A percentile compares a stretch with the other conserved stretches of the same genome.
Evolutionary conservation across 2,329 filamentous ascomycete genomes (phyloP).

Genomic region (Cadophora malorum): DNA sequence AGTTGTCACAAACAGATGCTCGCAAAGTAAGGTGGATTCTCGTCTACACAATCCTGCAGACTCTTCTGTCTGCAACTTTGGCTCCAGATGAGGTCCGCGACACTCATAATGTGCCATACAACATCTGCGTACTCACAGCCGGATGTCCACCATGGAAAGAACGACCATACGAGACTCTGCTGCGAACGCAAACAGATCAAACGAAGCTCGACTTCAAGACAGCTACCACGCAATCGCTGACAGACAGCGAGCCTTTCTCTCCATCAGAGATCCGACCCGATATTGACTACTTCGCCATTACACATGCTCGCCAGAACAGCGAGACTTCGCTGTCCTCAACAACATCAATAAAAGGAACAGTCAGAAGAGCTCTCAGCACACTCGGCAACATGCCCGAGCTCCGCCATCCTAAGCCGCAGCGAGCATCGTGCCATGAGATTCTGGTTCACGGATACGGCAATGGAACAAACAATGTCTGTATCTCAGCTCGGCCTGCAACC

Average conservation of each 20-base stretch:
- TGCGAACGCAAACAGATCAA: conserved; percentile 37
- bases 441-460: conserved; percentile 61
- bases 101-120: conserved; percentile 62
- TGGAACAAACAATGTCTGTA: conserved; percentile 51
- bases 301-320: conserved; percentile 35
- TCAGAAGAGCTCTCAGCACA: conserved; percentile 44
- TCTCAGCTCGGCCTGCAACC: conserved; percentile 18
- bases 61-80: conserved; percentile 68
- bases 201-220: conserved; percentile 29
- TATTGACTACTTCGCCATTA: conserved; percentile 58
- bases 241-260: neutral
- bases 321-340: conserved; percentile 26
- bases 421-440: conserved; percentile 55
- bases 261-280: conserved; percentile 55
- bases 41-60: conserved; percentile 76
- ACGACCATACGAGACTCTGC: conserved; percentile 29
- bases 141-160: conserved; percentile 41
- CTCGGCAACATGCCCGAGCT: conserved; percentile 39
- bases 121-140: conserved; percentile 42
- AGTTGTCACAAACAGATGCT: conserved; percentile 67
- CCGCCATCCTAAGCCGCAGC: conserved; percentile 36
- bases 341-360: conserved; percentile 35
- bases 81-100: conserved; percentile 67
- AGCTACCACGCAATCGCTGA: conserved; percentile 1
- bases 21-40: conserved; percentile 82